Evolutionary conservation across 2,329 filamentous ascomycete species (phyloP).

Genomic region (Colletotrichum paranaense): DNA sequence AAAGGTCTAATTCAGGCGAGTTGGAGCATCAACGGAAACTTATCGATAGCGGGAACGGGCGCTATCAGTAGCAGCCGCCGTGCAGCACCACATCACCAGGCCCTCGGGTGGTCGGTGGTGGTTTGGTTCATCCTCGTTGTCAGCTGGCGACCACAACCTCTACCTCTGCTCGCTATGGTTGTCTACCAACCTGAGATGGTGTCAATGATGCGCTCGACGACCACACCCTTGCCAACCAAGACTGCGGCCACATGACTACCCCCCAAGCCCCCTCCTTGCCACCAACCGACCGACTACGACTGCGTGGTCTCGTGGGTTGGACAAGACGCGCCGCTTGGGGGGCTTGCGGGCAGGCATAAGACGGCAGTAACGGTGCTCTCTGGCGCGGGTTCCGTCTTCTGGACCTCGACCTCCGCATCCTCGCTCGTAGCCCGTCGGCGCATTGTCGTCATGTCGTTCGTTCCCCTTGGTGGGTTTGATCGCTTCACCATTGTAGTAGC

Average conservation of each 20-base stretch:
- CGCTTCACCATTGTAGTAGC: not conserved
- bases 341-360: not conserved
- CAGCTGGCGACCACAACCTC: not conserved
- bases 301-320: conserved; percentile 15
- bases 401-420: not conserved
- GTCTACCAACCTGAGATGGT: not conserved
- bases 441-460: conserved; percentile 1
- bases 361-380: not conserved
- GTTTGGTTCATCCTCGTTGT: not conserved
- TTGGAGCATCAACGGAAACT: conserved; percentile 6
- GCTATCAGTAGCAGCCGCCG: conserved; percentile 3
- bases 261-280: conserved; percentile 1
- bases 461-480: not conserved
- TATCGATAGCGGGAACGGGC: conserved; percentile 20
- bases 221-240: conserved; percentile 19
- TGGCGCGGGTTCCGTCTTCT: not conserved
- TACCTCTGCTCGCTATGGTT: not conserved
- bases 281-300: not conserved
- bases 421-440: not conserved
- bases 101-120: not conserved
- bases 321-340: not conserved
- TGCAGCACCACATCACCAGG: not conserved
- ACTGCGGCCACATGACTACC: conserved; percentile 24
- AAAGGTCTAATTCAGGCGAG: not conserved
- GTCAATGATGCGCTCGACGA: conserved; percentile 12